Evolutionary conservation across 257 asterid genomes (phyloP).

Genomic region (Solanum ossicruentum): DNA sequence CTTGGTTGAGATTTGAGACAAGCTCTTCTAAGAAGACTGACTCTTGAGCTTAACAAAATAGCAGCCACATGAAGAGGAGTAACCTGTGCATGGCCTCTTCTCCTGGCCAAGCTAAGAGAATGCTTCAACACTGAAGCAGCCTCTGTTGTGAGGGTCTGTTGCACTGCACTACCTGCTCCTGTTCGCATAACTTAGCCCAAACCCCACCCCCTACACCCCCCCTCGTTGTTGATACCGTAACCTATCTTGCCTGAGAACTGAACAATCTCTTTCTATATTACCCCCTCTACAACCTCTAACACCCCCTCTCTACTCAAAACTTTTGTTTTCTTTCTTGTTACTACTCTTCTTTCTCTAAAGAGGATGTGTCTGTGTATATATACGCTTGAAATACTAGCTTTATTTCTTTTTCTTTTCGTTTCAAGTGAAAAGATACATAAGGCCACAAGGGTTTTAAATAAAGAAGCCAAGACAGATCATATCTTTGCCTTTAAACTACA

Average conservation of each 20-base stretch:
- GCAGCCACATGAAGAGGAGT: constrained; percentile 90
- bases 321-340: neutral
- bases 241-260: neutral
- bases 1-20: constrained; percentile 52
- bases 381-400: neutral
- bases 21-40: constrained; percentile 49
- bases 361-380: neutral
- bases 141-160: constrained; percentile 88
- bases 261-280: neutral
- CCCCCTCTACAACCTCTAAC: neutral
- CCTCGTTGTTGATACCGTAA: neutral
- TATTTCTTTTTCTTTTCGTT: neutral
- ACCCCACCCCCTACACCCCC: constrained; percentile 45
- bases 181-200: constrained; percentile 70
- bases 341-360: neutral
- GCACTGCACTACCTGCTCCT: constrained; percentile 43
- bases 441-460: neutral
- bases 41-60: constrained; percentile 41
- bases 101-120: constrained; percentile 64
- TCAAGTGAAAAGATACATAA: neutral
- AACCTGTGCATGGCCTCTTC: constrained; percentile 85
- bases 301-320: neutral
- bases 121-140: constrained; percentile 85
- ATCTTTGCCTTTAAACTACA: neutral
- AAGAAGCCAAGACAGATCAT: neutral